These are phyloP conservation scores for Blastobotrys capitulatus DNA, from an alignment of 1,139 yeast species.

Conservation along the genomic window DNA sequence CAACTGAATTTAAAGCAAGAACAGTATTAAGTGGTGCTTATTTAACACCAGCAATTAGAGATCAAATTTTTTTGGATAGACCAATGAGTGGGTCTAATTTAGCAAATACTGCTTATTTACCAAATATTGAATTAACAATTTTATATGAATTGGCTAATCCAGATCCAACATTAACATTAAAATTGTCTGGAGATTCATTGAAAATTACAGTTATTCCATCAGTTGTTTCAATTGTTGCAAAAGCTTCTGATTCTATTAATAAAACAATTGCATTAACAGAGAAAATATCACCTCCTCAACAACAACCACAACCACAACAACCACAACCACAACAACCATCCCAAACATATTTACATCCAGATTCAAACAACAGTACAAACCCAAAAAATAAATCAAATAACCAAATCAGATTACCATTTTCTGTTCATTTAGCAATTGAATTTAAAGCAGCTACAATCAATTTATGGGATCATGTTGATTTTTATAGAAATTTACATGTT, in stretches of 20 bases:
- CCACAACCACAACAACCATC: not conserved
- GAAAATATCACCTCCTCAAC: not conserved
- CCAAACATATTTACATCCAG: not conserved
- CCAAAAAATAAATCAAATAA: not conserved
- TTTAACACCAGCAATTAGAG: slow-evolving; percentile 26
- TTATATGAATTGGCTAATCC: slow-evolving; percentile 10
- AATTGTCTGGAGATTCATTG: slow-evolving; percentile 31
- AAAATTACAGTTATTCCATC: slow-evolving; percentile 29
- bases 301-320: not conserved
- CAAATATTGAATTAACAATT: slow-evolving; percentile 24
- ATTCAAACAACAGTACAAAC: not conserved
- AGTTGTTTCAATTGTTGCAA: slow-evolving; percentile 25
- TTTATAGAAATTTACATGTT: slow-evolving; percentile 10
- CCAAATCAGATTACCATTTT: slow-evolving; percentile 23
- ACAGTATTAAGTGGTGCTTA: slow-evolving; percentile 37
- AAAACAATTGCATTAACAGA: slow-evolving; percentile 1
- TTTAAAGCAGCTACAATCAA: slow-evolving; percentile 28
- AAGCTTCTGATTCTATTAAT: slow-evolving; percentile 17
- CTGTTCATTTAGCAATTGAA: slow-evolving; percentile 21
- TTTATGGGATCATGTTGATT: slow-evolving; percentile 26
- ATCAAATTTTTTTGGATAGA: slow-evolving; percentile 14
- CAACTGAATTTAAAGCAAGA: slow-evolving; percentile 19
- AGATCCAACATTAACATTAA: slow-evolving; percentile 19
- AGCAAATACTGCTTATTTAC: slow-evolving; percentile 32
- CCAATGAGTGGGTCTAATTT: slow-evolving; percentile 16